Evolutionary conservation across 1,284 basidiomycete species (phyloP).

Genomic region (Rhodotorula sp.): DNA sequence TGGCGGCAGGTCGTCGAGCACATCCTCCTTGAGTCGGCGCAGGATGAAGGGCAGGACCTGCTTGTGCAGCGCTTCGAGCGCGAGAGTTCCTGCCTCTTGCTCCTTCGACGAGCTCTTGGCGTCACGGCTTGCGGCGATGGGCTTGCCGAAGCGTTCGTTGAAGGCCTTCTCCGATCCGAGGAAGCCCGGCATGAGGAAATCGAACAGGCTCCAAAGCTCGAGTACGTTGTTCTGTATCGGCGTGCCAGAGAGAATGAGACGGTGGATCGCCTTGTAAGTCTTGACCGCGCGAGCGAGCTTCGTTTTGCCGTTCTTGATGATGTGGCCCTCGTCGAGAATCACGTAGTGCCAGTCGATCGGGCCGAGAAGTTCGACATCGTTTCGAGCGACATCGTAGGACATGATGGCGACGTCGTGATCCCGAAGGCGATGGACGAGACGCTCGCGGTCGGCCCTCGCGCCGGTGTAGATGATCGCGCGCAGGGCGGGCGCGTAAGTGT

Average conservation of each 20-base stretch:
- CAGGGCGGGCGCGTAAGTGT: constrained; percentile 86
- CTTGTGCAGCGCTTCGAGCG: constrained; percentile 94
- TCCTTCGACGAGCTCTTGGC: constrained; percentile 84
- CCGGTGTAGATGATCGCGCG: constrained; percentile 87
- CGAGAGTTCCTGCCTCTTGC: constrained; percentile 87
- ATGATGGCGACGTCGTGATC: constrained; percentile 88
- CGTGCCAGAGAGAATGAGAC: constrained; percentile 91
- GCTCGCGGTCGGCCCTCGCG: constrained; percentile 78
- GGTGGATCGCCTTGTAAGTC: constrained; percentile 82
- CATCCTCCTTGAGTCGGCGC: constrained; percentile 95
- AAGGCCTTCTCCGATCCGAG: constrained; percentile 92
- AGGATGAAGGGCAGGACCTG: constrained; percentile 98
- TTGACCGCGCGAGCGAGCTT: constrained; percentile 98
- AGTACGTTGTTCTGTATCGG: constrained; percentile 99
- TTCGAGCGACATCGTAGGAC: constrained; percentile 95
- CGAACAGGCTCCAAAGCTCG: constrained; percentile 97
- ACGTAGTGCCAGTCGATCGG: constrained; percentile 89
- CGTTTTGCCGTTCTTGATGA: constrained; percentile 98
- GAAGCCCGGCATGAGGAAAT: constrained; percentile 99
- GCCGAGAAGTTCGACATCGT: constrained; percentile 80
- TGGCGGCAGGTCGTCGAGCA: constrained; percentile 90
- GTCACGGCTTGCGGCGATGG: constrained; percentile 91
- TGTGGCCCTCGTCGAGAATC: constrained; percentile 96
- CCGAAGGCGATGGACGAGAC: constrained; percentile 64
- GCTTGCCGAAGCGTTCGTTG: constrained; percentile 94